Base-by-base conservation (phyloP, 371 early-diverging fungal genomes). In the Rhizomucor pusillus region DNA sequence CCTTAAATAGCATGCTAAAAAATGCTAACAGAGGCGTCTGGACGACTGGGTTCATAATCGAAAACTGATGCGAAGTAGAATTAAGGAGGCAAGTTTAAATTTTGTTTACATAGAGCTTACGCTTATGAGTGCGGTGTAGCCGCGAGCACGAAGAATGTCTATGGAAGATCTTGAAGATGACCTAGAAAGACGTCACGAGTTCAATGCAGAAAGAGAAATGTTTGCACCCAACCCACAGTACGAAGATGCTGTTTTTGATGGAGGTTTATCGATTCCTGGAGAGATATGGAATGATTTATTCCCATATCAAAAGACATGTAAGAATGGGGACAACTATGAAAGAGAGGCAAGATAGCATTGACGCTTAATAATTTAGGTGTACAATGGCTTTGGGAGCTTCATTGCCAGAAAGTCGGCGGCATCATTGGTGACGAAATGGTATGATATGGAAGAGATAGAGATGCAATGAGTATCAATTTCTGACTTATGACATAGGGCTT, bases 361-460 rank as follows among this genome's bases (percentile, higher is more conserved):
- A 37, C 12, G 10, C 14, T 23, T 43, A 29, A 5, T 3, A 5
- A 7, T 29, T 20, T 54, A 53, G 92, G 95, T 43, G 69, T 92
- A 5, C 76, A 83, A 43, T 99, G 99, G 99, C 71, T 99, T 48
- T 90, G 88, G 85, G 92, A 95, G 53, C 72, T 97, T 29, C 89
- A 94, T 64, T 73, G 76, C 33, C 91, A 93, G 60, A 81, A 89
- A 43, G 90, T 88, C 0, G 99, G 99, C 1, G 99, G 99, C 0
- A 90, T 99, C 24, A 69, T 98, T 22, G 98, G 97, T n/a, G 99
- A 99, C 72, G 98, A 99, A 69, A 97, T 99, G 96, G 82, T 78
- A 64, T 63, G 35, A 52, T 29, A 0, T 34, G 16, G 6, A 4
- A 19, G 13, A 33, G 12, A 12, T 5, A 48, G 16, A 14, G 34